A percentile compares a stretch with the other conserved stretches of the same genome.
Evolutionary conservation across 352 stramenopile species (phyloP).

Genomic region (Phytopythium mirpurense): DNA sequence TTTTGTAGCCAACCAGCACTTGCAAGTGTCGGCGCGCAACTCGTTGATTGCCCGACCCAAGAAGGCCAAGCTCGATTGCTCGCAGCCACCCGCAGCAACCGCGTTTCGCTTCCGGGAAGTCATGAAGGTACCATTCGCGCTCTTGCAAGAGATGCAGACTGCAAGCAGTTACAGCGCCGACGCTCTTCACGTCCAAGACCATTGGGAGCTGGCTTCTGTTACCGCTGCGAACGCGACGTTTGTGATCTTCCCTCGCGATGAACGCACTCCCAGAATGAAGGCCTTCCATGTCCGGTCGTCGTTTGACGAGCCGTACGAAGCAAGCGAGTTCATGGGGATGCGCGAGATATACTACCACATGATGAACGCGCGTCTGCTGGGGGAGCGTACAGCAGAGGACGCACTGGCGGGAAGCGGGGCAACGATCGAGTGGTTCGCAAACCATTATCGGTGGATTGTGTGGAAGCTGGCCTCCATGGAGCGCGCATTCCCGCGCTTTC

Average conservation of each 20-base stretch:
- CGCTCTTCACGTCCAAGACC: too few relatives aligned
- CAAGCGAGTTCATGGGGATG: constrained; percentile 10
- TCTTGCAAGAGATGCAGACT: constrained; percentile 12
- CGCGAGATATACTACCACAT: constrained; percentile 37
- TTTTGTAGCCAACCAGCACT: neutral
- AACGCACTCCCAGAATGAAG: neutral
- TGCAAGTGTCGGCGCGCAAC: neutral
- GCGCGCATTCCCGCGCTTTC: constrained; percentile 33
- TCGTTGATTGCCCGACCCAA: neutral
- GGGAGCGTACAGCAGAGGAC: constrained; percentile 1
- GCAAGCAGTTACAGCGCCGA: neutral
- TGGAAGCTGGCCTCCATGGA: constrained; percentile 68
- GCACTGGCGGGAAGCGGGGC: constrained; percentile 13
- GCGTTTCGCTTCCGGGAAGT: constrained; percentile 25
- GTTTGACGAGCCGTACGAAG: constrained; percentile 11
- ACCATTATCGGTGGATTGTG: constrained; percentile 72
- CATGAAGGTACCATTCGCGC: constrained; percentile 42
- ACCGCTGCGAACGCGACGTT: constrained; percentile 22
- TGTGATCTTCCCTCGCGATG: constrained; percentile 22
- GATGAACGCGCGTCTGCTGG: constrained; percentile 18
- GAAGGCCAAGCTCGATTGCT: neutral
- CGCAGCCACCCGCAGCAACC: neutral
- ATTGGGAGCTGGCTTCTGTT: constrained; percentile 17
- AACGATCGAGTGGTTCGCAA: constrained; percentile 55
- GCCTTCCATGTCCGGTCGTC: constrained; percentile 7